Conservation (phyloP, 2,329 filamentous ascomycete genomes). For the Trichoderma guizhouense region DNA sequence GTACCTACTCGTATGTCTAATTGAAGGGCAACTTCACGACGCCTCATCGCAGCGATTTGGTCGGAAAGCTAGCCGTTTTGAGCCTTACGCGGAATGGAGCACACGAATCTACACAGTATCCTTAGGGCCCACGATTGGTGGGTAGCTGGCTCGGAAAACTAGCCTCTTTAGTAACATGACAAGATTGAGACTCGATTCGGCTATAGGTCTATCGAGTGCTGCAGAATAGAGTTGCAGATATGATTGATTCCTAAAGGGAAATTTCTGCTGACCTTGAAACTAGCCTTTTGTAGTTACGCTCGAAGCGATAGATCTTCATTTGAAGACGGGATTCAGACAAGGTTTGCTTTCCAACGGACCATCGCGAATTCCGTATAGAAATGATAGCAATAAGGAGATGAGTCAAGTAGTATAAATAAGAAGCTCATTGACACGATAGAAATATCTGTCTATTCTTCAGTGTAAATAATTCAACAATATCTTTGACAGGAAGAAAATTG, state of each 20-base stretch:
- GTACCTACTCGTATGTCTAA: not conserved
- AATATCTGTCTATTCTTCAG: not conserved
- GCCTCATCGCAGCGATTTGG: not conserved
- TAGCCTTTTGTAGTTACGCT: not conserved
- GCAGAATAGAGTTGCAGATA: not conserved
- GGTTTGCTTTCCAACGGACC: not conserved
- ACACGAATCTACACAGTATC: not conserved
- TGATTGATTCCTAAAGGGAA: constrained; percentile 18
- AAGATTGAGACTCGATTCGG: no score
- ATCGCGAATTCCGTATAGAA: not conserved
- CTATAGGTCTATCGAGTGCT: no score
- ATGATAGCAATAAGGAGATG: not conserved
- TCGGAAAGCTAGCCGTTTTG: not conserved
- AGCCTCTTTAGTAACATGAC: not conserved
- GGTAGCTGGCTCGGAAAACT: not conserved
- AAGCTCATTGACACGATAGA: not conserved
- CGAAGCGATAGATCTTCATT: not conserved
- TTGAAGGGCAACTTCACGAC: not conserved
- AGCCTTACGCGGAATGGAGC: not conserved
- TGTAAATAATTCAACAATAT: not conserved
- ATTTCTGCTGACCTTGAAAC: not conserved
- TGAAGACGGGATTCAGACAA: not conserved
- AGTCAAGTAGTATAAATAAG: not conserved
- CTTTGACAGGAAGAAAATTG: not conserved
- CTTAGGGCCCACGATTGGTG: not conserved